Evolutionary conservation across 2,329 filamentous ascomycete species (phyloP).

Genomic region (Trichothecium roseum): DNA sequence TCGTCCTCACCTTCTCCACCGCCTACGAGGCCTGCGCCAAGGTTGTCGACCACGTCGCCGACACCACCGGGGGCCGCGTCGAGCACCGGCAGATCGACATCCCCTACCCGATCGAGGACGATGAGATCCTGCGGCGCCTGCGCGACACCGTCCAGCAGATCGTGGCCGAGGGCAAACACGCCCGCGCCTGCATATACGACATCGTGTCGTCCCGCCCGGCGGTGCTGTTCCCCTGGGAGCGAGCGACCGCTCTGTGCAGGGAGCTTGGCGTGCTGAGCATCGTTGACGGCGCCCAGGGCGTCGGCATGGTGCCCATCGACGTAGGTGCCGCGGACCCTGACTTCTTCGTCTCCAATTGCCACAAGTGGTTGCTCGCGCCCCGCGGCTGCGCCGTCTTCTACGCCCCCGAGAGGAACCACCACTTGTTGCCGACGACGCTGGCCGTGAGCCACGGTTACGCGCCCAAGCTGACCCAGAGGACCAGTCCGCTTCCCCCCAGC

Average conservation of each 20-base stretch:
- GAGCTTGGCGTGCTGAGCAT: constrained; percentile 59
- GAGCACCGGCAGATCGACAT: constrained; percentile 45
- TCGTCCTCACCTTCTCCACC: constrained; percentile 68
- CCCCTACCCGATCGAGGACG: constrained; percentile 60
- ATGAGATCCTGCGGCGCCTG: constrained; percentile 53
- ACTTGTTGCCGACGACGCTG: constrained; percentile 60
- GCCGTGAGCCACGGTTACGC: constrained; percentile 75
- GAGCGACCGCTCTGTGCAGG: constrained; percentile 51
- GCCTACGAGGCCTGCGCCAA: constrained; percentile 73
- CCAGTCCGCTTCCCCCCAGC: constrained; percentile 36
- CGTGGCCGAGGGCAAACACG: constrained; percentile 45
- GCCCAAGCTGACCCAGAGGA: constrained; percentile 24
- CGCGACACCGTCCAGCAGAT: constrained; percentile 43
- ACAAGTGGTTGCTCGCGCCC: constrained; percentile 84
- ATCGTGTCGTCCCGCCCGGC: constrained; percentile 71
- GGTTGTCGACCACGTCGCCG: constrained; percentile 59
- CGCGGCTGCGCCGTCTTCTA: constrained; percentile 74
- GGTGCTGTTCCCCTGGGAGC: constrained; percentile 68
- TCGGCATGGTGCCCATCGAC: constrained; percentile 70
- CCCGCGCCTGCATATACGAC: constrained; percentile 63
- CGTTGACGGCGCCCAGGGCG: constrained; percentile 75
- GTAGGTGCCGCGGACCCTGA: constrained; percentile 60
- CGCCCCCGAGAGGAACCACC: constrained; percentile 67
- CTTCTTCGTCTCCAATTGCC: constrained; percentile 79
- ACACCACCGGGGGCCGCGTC: constrained; percentile 43